Base-by-base conservation (phyloP, 2,329 filamentous ascomycete species). In the Septoria petroselini region DNA sequence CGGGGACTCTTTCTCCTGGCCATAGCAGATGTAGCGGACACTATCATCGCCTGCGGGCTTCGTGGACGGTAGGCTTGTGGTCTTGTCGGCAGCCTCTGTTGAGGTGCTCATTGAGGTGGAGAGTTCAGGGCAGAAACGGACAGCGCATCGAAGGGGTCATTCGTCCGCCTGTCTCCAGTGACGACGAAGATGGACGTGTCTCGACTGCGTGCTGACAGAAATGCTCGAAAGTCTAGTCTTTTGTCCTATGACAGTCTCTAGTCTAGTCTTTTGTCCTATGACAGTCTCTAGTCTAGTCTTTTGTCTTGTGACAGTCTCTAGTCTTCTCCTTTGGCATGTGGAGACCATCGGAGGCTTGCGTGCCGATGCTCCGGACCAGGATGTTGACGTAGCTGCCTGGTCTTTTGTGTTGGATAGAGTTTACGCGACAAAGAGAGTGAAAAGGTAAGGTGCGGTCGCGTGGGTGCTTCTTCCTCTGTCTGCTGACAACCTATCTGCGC, bases 21-120 rank as follows among this genome's bases (percentile, higher is more conserved):
- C 75, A 65, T 85, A 86, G 61, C 79, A 79, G 53, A 80, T 67
- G 66, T 84, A 84, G 57, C 70, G 73, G 17, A 59, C 41, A n/a
- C n/a, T n/a, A n/a, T n/a, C n/a, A 15, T 52, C 48, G 31, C 29
- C 25, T 27, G 14, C n/a, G 37, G 34, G 43, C 34, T 34, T 52
- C 41, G 44, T 18, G 27, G 30, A n/a, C n/a, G n/a, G n/a, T 21
- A 33, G 33, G 25, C n/a, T 43, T 27, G 21, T 48, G 41, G 43
- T 46, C 39, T 54, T 41, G 25, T 23, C 44, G 45, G 33, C 41
- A 21, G 19, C 38, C 27, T 35, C 34, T 18, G 41, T 23, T 18
- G 25, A 27, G 23, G 50, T 39, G 52, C 41, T 40, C 48, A 48
- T 57, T 50, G 42, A 41, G 39, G 25, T 29, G 31, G 25, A 23